phyloP scores from a whole-genome alignment of 768 basidiomycete genomes.

The Boletus sensibilis region DNA sequence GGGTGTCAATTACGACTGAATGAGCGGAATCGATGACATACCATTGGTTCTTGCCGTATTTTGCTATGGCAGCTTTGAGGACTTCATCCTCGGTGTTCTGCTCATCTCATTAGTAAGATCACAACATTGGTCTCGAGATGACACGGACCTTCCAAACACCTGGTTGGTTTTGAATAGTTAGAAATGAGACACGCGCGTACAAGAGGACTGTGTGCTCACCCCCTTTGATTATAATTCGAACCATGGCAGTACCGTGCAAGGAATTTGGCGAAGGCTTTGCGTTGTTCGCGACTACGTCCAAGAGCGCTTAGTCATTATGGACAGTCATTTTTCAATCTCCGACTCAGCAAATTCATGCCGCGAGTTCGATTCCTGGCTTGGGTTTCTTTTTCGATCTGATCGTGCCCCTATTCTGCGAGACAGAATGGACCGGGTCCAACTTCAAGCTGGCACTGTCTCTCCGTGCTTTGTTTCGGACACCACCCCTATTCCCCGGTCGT shows the following conservation, averaged over 20 bases:
- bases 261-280: neutral
- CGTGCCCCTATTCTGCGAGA: constrained; percentile 11
- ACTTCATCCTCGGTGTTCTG: constrained; percentile 98
- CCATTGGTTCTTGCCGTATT: constrained; percentile 98
- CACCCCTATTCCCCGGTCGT: no score
- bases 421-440: neutral
- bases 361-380: constrained; percentile 3
- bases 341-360: constrained; percentile 4
- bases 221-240: constrained; percentile 90
- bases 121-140: neutral
- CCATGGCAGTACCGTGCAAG: constrained; percentile 46
- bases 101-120: constrained; percentile 9
- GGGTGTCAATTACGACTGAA: neutral
- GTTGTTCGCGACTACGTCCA: neutral
- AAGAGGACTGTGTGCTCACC: constrained; percentile 41
- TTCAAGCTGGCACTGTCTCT: neutral
- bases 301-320: constrained; percentile 15
- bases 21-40: constrained; percentile 22
- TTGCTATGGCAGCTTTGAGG: constrained; percentile 96
- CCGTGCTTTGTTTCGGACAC: neutral
- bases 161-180: constrained; percentile 24
- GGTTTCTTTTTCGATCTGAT: neutral
- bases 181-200: neutral
- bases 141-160: constrained; percentile 77
- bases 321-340: constrained; percentile 20